phyloP scores from a whole-genome alignment of 768 basidiomycete genomes.

The Podaxis rugospora region DNA sequence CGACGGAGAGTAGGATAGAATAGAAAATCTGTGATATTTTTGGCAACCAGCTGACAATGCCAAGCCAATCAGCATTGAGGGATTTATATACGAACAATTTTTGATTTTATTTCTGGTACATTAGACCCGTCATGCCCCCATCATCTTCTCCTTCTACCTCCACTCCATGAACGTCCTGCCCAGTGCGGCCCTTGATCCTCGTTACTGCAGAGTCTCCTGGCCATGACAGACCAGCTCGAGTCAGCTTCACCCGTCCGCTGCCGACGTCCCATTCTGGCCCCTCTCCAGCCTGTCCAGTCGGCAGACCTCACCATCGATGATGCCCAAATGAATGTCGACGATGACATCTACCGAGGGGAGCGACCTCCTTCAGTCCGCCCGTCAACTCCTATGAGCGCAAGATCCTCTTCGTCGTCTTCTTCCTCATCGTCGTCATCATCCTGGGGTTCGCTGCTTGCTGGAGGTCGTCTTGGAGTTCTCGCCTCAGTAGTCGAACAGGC shows the following conservation, averaged over 20 bases:
- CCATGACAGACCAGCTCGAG: conserved; percentile 6
- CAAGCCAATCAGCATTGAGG: background rate
- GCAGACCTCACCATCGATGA: conserved; percentile 13
- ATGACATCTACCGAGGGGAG: conserved; percentile 62
- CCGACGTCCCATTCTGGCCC: background rate
- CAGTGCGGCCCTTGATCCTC: conserved; percentile 1
- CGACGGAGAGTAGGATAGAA: conserved; percentile 10
- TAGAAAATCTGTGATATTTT: background rate
- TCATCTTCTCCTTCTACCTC: conserved; percentile 1
- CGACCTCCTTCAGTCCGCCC: conserved; percentile 27
- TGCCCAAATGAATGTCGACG: conserved; percentile 21
- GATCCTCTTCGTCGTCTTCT: conserved; percentile 32
- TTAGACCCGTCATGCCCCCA: no score
- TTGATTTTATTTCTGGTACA: conserved; percentile 4
- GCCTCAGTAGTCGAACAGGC: conserved; percentile 66
- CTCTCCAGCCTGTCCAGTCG: conserved; percentile 13
- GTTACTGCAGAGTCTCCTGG: background rate
- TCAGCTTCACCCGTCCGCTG: background rate
- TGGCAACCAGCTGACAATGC: background rate
- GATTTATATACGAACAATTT: background rate
- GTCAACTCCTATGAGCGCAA: conserved; percentile 24
- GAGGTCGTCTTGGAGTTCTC: conserved; percentile 44
- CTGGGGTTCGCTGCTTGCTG: conserved; percentile 30
- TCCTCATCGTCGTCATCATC: conserved; percentile 40
- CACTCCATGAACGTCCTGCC: conserved; percentile 4